These are phyloP conservation scores for Saururus chinensis DNA, from an alignment of 164 flowering plant genomes.

Conservation along the genomic window DNA sequence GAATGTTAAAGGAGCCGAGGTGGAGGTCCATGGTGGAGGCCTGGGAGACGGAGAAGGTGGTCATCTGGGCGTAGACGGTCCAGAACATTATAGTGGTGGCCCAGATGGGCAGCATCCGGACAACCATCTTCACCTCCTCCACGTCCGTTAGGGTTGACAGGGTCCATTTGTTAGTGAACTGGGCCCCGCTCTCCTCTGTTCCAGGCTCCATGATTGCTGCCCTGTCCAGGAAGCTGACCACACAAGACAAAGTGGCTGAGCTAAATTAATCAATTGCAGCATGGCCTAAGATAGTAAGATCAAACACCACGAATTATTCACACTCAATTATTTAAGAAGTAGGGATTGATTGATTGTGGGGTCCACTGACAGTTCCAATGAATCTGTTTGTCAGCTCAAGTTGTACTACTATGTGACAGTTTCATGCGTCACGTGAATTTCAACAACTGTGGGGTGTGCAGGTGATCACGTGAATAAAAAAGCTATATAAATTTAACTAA, in stretches of 20 bases:
- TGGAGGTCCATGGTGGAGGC: constrained; percentile 78
- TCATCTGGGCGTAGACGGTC: constrained; percentile 86
- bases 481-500: no score
- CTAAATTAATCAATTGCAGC: no score
- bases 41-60: constrained; percentile 79
- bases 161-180: constrained; percentile 19
- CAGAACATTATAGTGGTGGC: constrained; percentile 82
- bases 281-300: no score
- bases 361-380: no score
- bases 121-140: constrained; percentile 30
- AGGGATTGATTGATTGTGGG: no score
- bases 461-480: no score
- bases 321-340: no score
- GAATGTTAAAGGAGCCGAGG: constrained; percentile 56
- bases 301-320: no score
- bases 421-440: no score
- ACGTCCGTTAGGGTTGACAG: constrained; percentile 40
- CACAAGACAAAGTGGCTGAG: not conserved
- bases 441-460: no score
- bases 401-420: no score
- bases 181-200: not conserved
- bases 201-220: constrained; percentile 33
- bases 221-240: constrained; percentile 60
- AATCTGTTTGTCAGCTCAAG: no score
- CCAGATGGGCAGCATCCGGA: constrained; percentile 64